Evolutionary conservation across 345 rosid species (phyloP).

Genomic region (Theobroma cacao): DNA sequence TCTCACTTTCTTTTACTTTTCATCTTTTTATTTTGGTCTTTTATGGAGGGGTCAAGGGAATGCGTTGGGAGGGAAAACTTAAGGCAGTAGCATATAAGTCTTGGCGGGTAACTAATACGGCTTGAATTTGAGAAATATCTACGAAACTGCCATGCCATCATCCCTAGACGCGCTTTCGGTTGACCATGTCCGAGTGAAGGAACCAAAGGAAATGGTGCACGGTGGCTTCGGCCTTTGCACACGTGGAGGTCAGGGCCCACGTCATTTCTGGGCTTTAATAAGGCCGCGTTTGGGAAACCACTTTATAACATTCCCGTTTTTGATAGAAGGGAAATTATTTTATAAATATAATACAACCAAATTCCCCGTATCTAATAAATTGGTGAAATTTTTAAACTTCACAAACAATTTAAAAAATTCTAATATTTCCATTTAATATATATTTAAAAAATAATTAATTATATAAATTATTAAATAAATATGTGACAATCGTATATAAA

Average conservation of each 20-base stretch:
- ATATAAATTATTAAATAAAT: too few species aligned
- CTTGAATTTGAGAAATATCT: slow-evolving; percentile 5
- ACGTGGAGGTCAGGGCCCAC: not conserved
- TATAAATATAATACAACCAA: too few species aligned
- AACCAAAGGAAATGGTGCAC: not conserved
- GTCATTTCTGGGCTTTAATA: not conserved
- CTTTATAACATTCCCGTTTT: too few species aligned
- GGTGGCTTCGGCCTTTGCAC: not conserved
- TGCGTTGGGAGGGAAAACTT: slow-evolving; percentile 34
- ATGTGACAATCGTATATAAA: too few species aligned
- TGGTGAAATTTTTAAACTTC: too few species aligned
- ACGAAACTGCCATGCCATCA: slow-evolving; percentile 8
- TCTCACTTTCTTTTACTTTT: not conserved
- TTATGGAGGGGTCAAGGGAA: not conserved
- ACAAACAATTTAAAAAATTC: too few species aligned
- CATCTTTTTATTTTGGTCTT: not conserved
- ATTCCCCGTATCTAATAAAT: too few species aligned
- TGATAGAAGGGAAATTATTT: too few species aligned
- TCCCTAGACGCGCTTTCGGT: not conserved
- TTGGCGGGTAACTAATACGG: not conserved
- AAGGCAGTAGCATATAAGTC: not conserved
- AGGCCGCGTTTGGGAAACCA: not conserved
- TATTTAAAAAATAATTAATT: too few species aligned
- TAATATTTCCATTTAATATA: too few species aligned
- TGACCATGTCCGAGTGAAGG: not conserved